Base-by-base conservation (phyloP, 2,329 filamentous ascomycete species). In the Colletotrichum tabaci region DNA sequence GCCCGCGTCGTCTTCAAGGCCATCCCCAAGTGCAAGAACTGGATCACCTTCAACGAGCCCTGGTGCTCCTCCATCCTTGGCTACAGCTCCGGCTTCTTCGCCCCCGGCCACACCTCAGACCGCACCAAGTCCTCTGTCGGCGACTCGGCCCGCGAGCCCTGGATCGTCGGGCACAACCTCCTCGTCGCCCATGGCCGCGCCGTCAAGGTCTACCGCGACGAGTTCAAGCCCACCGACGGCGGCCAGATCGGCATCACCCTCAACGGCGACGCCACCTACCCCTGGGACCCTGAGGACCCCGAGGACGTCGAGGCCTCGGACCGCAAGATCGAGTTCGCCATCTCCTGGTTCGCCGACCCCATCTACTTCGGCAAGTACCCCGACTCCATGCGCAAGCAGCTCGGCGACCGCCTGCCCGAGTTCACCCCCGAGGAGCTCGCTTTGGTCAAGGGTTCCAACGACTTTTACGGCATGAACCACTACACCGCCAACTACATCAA, bases 401-500 rank as follows among this genome's bases (percentile, higher is more conserved):
- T 97, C 21, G 94, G 94, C 67, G 87, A 92, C 79, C 90, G 94
- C 16, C 87, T 97, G 58, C 94, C 94, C 6, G 84, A 86, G 55
- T 96, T 93, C 81, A 94, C 92, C 0, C 82, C 87, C 0, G 92
- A 94, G 75, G 94, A 97, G 79, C 81, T 86, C 30, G 89, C 89
- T 2, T 85, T 96, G n/a, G 90, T 97, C 56, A 87, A 92, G 77
- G 94, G 93, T n/a, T 94, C 92, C 79, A 96, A 96, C 81, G 94
- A 97, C 85, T 97, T 97, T 83, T 97, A 97, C 82, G 94, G 94
- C 81, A 96, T 96, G 93, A 97, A 97, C 86, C 93, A 95, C 86
- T 97, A 97, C 86, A 95, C 93, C 61, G 92, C 94, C 78, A 94
- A 96, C 86, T 97, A 93, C 84, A 91, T 97, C 84, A 91, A 91